Evolutionary conservation across 768 basidiomycete genomes (phyloP), one percentile per base, ranked within the genome.

Genomic region (Lyophyllum shimeji): DNA sequence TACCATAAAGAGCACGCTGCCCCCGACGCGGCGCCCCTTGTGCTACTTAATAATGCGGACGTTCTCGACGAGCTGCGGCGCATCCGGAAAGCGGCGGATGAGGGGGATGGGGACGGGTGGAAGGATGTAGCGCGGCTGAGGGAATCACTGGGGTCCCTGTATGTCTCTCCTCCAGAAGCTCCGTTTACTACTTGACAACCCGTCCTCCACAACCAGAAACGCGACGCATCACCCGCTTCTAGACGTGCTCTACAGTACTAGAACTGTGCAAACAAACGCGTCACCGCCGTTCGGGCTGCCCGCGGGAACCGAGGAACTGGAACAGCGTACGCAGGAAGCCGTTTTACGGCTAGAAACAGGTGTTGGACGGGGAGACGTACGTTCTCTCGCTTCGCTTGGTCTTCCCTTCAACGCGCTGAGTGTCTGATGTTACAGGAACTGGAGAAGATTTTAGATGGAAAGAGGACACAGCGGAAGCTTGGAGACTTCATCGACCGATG

Each of bases 1-100:
- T 37, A 44, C 9, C 18, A 45, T n/a, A 42, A 11, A 29, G 25
- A 11, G 17, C 34, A 18, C 33, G 3, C 15, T 46, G 15, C 23
- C 25, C 18, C 20, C 20, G 46, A 42, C 15, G 11, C 15, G 20
- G 23, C 18, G n/a, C 65, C 68, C 6, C 58, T 68, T 34, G 61
- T 65, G 27, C 55, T 70, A 25, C 56, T 69, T 18, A 58, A 63
- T 29, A 55, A 57, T 21, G 53, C 55, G 1, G 69, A 68, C 44
- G 60, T 69, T 13, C 47, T 69, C 13, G 20, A 25, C 9, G 69
- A 70, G 57, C 42, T 63, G 34, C 47, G 34, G 25, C 51, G 37
- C 5, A 51, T 60, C 20, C 54, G 21, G n/a, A 29, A 31, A 21
- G 27, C 15, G 11, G 11, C 18, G 24, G 46, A 49, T 13, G 47